Conservation (phyloP, 2,329 filamentous ascomycete species). For the Arthrobotrys megalospora region DNA sequence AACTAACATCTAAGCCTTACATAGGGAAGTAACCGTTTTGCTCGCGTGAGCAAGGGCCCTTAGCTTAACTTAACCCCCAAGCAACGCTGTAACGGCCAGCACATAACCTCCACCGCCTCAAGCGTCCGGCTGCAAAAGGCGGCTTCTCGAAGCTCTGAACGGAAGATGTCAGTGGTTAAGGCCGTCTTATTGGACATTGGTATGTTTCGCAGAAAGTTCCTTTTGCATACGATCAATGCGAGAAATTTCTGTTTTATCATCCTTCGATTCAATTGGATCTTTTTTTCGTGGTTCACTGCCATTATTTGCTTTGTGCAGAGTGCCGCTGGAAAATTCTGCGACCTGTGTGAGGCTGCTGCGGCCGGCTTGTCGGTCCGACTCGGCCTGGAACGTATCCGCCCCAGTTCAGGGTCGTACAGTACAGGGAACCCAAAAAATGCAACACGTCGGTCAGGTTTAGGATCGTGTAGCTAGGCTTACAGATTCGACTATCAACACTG, state of each 20-base stretch:
- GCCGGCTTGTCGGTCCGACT: conserved; percentile 58
- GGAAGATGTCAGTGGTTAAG: conserved; percentile 48
- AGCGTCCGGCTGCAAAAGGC: conserved; percentile 1
- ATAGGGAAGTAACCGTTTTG: conserved; percentile 9
- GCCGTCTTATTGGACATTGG: conserved; percentile 58
- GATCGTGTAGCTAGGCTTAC: conserved; percentile 18
- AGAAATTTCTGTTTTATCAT: conserved; percentile 22
- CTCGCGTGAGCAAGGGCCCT: conserved; percentile 7
- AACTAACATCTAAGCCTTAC: conserved; percentile 27
- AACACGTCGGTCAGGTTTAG: conserved; percentile 30
- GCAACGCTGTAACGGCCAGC: conserved; percentile 27
- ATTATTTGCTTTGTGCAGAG: conserved; percentile 8
- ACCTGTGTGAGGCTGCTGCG: conserved; percentile 26
- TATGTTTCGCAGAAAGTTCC: conserved; percentile 29
- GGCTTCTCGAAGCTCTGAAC: conserved; percentile 27
- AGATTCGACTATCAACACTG: conserved; percentile 3
- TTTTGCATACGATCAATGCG: conserved; percentile 1
- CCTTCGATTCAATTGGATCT: conserved; percentile 5
- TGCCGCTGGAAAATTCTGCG: conserved; percentile 36
- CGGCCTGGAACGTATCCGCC: conserved; percentile 37
- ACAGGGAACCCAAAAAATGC: conserved; percentile 33
- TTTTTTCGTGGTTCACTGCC: neutral
- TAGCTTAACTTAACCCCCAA: conserved; percentile 1
- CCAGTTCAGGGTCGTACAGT: conserved; percentile 23
- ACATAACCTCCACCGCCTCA: conserved; percentile 33